Base-by-base conservation (phyloP, 768 basidiomycete genomes). In the Strobilomyces confusus region DNA sequence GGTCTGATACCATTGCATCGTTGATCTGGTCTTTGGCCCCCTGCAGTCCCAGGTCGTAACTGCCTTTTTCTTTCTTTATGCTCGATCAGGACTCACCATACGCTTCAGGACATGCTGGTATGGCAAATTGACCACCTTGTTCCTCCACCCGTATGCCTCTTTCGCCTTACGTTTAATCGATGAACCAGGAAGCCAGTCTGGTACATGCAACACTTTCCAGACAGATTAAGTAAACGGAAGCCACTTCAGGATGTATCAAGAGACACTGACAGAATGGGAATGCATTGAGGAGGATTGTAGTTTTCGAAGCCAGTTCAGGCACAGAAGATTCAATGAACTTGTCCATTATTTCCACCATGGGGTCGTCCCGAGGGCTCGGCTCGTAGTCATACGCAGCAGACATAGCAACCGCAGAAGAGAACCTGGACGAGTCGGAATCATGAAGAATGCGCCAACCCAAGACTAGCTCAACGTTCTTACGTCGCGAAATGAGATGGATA, bases 131-230 rank as follows among this genome's bases (percentile, higher is more conserved):
- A 44, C 5, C 9, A 19, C 17, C 34, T 44, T 20, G 33, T 8
- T 29, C 8, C 33, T 13, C 23, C 34, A 29, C 0, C 11, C 42
- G 2, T 19, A 29, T 1, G 48, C 60, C 0, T 15, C 17, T 11
- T 15, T 57, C 17, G 72, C 73, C 22, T 67, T 60, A 33, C 59
- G 62, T 56, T 73, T 71, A 55, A 75, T 67, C 7, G 53, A 17
- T 11, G 50, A 52, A 8, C 74, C 72, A 5, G 75, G 75, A 44
- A 74, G 54, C 73, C 74, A 76, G n/a, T 62, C 34, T 2, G 50
- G 50, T 7, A 44, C 11, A 1, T 25, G 9, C 12, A 51, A 9
- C 14, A 51, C 69, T 49, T 23, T 33, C 22, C 11, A 14, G 12
- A 2, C 12, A 19, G n/a, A 38, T 20, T n/a, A 29, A 7, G 1